Evolutionary conservation across 2,329 filamentous ascomycete species (phyloP), one percentile per base, ranked within the genome.

Genomic region (Neofusicoccum sp.): DNA sequence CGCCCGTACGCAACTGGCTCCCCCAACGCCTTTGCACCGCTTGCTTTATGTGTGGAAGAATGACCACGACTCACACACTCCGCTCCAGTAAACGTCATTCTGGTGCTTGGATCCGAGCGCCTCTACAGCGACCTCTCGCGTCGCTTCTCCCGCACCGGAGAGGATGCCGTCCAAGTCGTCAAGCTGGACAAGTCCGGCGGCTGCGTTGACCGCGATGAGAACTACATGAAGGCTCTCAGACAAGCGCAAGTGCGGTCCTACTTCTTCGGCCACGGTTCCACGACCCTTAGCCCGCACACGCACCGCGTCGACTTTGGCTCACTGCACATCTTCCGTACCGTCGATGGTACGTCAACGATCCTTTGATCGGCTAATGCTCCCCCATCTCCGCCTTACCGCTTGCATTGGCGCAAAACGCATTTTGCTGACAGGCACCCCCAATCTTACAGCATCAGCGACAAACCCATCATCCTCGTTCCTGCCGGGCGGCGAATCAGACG

Each of bases 201-300:
- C 26, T 92, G 90, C 38, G 90, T 90, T 1, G 86, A 90, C 68
- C 84, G 91, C 49, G 89, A 92, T 64, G 84, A 88, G 38, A 72
- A 78, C 0, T 96, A 91, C 73, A 86, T 93, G 81, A 89, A 90
- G 68, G 82, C 86, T 14, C 77, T 85, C 4, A 84, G 89, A 45
- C 90, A 96, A 69, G 85, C 89, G 0, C 84, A 89, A 54, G 92
- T 97, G 57, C 89, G 89, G 66, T 89, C 93, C 67, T 99, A 99
- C 75, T 99, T 99, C 78, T 99, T 97, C 71, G 95, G 95, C 8
- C 89, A 90, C 64, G 76, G 65, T 1, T 87, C 86, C 63, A 84
- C 89, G 61, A 89, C 90, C 0, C 80, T 99, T 2, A 95, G 90
- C 47, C 95, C 95, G 0, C 89, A 93, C 68, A 96, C 91, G 6